Conservation (phyloP, 2,329 filamentous ascomycete genomes). For the Ceratocystiopsis sp. region DNA sequence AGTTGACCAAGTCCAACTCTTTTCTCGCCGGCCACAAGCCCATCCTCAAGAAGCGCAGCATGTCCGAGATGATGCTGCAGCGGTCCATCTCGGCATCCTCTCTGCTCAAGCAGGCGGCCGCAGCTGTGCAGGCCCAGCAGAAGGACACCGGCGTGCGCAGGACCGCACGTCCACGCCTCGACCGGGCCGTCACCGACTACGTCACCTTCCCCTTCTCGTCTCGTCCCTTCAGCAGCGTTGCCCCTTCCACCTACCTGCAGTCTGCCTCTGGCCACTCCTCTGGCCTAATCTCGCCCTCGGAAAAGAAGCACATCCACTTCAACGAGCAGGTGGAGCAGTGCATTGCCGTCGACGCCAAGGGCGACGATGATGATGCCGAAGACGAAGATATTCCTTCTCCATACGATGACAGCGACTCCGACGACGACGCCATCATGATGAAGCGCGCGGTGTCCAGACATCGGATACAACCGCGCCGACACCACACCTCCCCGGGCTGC, state of each 20-base stretch:
- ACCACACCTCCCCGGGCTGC: slow-evolving; percentile 20
- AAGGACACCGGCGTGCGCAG: slow-evolving; percentile 30
- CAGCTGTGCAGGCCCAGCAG: slow-evolving; percentile 70
- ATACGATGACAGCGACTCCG: slow-evolving; percentile 44
- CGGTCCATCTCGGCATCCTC: slow-evolving; percentile 77
- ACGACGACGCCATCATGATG: slow-evolving; percentile 72
- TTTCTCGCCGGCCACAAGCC: slow-evolving; percentile 57
- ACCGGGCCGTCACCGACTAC: slow-evolving; percentile 52
- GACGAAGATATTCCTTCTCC: slow-evolving; percentile 21
- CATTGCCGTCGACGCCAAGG: slow-evolving; percentile 79
- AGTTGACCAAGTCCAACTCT: slow-evolving; percentile 39
- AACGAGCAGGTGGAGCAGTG: slow-evolving; percentile 93
- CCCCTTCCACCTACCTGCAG: slow-evolving; percentile 37
- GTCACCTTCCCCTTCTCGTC: slow-evolving; percentile 47
- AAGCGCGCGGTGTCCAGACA: slow-evolving; percentile 43
- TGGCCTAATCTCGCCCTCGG: slow-evolving; percentile 45
- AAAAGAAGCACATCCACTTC: slow-evolving; percentile 83
- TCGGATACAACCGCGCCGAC: slow-evolving; percentile 35
- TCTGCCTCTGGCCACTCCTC: slow-evolving; percentile 32
- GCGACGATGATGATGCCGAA: slow-evolving; percentile 56
- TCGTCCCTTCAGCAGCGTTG: slow-evolving; percentile 43
- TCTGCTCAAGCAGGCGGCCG: slow-evolving; percentile 74
- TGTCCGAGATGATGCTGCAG: slow-evolving; percentile 90
- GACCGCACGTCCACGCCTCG: slow-evolving; percentile 36
- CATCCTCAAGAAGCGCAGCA: slow-evolving; percentile 90